These are phyloP conservation scores for Vaucheria bursata DNA, from an alignment of 352 stramenopile genomes.

Conservation along the genomic window DNA sequence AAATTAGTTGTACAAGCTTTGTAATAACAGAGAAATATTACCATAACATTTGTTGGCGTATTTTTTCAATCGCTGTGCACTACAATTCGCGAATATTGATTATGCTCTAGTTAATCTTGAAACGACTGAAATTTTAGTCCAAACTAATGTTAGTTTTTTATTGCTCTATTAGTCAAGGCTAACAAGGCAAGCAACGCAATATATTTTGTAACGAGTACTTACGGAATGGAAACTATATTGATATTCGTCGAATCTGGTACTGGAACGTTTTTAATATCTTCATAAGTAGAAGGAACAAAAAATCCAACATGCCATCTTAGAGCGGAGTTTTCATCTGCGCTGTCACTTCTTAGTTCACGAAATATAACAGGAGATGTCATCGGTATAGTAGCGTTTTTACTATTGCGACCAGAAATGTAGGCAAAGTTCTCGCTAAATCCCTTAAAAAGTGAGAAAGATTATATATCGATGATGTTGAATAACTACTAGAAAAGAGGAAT, in stretches of 20 bases:
- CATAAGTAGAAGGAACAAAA: conserved; percentile 30
- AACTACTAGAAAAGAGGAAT: background rate
- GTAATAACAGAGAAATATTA: too few relatives aligned
- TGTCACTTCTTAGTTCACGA: background rate
- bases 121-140: too few relatives aligned
- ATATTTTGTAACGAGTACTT: too few relatives aligned
- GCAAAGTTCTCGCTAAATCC: conserved; percentile 39
- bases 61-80: too few relatives aligned
- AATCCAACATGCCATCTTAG: conserved; percentile 16
- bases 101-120: too few relatives aligned
- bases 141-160: too few relatives aligned
- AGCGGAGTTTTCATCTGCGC: background rate
- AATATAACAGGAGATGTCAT: conserved; percentile 28
- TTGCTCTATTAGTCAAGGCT: too few relatives aligned
- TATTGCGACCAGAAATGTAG: conserved; percentile 41
- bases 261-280: background rate
- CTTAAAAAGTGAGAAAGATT: background rate
- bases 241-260: background rate
- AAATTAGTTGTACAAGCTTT: too few relatives aligned
- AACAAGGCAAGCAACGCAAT: too few relatives aligned
- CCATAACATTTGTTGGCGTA: too few relatives aligned
- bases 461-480: background rate
- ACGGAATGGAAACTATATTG: background rate
- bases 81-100: too few relatives aligned
- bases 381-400: conserved; percentile 23